Base-by-base conservation (phyloP, 148 eudicot genomes). In the Selenicereus undatus region DNA sequence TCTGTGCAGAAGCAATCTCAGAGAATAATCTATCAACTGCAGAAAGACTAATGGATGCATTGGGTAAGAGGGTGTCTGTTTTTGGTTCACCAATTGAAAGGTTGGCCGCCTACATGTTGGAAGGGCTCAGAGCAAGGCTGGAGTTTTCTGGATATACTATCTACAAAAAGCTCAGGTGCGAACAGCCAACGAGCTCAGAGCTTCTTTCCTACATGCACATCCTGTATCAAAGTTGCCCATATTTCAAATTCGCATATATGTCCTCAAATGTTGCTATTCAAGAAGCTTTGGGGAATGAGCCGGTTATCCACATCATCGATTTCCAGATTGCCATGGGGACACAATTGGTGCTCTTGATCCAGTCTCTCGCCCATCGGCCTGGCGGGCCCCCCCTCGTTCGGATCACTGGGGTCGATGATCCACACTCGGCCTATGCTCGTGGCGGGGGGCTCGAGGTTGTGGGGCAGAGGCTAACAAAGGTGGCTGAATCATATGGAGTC, bases 331-430 rank as follows among this genome's bases (percentile, higher is more conserved):
- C 90, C 1, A 92, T 92, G 86, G 99, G 99, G 3, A 90, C 91
- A 73, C 99, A 96, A 78, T 96, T 98, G 99, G 48, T 89, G 65
- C 42, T 71, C 9, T 86, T 96, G 32, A 84, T 96, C 17, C 81
- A 90, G 81, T 83, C 83, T 68, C 86, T 96, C 11, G 86, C 91
- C 1, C 78, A 54, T 21, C 85, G 94, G 60, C 91, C 91, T 4
- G 90, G 97, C 68, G 97, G 99, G 30, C 90, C 97, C 65, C 99
- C 98, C 0, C 64, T 66, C 9, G 39, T 96, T 54, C 95, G 97
- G 24, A 86, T 96, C 62, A 96, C 99, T 0, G 99, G 99, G 1
- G 90, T 96, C 18, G 99, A 96, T 75, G 99, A 96, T 78, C 82
- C 92, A 48, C 84, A 93, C 36, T 93, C 98, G 2, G 83, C 88